Evolutionary conservation across 2,329 filamentous ascomycete species (phyloP).

Genomic region (Decorospora gaudefroyi): DNA sequence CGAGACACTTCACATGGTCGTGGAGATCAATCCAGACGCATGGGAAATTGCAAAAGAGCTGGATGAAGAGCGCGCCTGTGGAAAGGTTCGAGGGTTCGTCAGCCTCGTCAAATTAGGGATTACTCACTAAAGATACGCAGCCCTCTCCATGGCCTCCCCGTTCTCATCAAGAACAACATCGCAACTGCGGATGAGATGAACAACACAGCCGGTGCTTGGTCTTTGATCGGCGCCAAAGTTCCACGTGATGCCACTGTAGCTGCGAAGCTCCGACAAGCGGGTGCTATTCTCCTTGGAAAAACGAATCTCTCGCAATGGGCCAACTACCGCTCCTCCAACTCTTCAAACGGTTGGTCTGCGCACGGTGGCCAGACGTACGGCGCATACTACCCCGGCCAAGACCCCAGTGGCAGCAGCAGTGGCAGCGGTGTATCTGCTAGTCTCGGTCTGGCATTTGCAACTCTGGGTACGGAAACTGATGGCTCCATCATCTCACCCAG

Average conservation of each 20-base stretch:
- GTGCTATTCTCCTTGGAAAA: constrained; percentile 69
- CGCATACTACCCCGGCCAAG: constrained; percentile 65
- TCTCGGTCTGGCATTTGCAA: constrained; percentile 62
- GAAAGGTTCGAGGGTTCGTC: constrained; percentile 53
- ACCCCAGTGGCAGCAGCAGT: constrained; percentile 53
- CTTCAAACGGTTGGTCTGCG: constrained; percentile 66
- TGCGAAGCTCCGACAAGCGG: constrained; percentile 63
- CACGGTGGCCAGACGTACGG: constrained; percentile 65
- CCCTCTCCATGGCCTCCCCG: constrained; percentile 66
- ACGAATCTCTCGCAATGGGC: constrained; percentile 68
- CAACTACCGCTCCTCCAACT: constrained; percentile 62
- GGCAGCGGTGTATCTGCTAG: constrained; percentile 65
- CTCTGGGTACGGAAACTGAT: constrained; percentile 65
- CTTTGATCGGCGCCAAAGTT: constrained; percentile 63
- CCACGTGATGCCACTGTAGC: constrained; percentile 63
- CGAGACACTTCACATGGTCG: constrained; percentile 56
- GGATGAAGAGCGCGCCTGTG: constrained; percentile 55
- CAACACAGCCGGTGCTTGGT: constrained; percentile 67
- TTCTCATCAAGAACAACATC: constrained; percentile 70
- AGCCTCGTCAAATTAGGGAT: neutral
- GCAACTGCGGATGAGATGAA: constrained; percentile 66
- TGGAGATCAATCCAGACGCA: constrained; percentile 62
- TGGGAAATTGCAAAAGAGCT: constrained; percentile 54
- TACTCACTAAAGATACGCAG: constrained; percentile 31
- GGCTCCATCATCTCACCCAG: constrained; percentile 66